Evolutionary conservation across 2,329 filamentous ascomycete genomes (phyloP), one percentile per base, ranked within the genome.

Genomic region (Aspergillus sp.): DNA sequence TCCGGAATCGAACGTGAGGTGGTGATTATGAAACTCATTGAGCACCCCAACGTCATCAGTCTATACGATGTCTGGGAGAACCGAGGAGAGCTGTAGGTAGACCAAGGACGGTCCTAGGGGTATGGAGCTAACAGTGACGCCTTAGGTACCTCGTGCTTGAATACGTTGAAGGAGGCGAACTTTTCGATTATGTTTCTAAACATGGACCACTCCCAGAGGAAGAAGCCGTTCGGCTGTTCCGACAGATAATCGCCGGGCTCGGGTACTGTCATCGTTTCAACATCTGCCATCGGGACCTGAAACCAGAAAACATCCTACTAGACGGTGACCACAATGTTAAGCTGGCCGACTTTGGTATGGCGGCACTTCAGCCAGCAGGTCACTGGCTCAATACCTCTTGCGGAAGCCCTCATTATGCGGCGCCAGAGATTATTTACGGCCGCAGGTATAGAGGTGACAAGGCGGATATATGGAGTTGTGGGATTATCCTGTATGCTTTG

Each of bases 21-120:
- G 46, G 93, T 94, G 34, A 96, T 99, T 69, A 92, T 99, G 85
- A 98, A 97, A 79, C 85, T 98, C 61, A 91, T 98, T 63, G 90
- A 97, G 71, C 95, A 99, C 78, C 91, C 90, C 6, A 95, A 98
- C 75, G 94, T 98, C 70, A 93, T 97, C 77, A 92, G 91, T 68
- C 81, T 99, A 9, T 95, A 94, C 74, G 95, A 99, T 78, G 94
- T 99, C 31, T 99, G 94, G 94, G 95, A 99, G 79, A 98, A 97
- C 74, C 86, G 91, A 23, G 91, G 92, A 60, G 93, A 99, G 77
- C 89, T 99, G 91, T 97, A 83, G 81, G 91, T 80, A 15, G 1
- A 45, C 47, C 7, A 11, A 9, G 4, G 3, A 7, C 8, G 23
- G 11, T 2, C 7, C 7, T 3, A 8, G 13, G 1, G 25, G 30